Evolutionary conservation across 1,139 yeast species (phyloP).

Genomic region (Pichia sp.): DNA sequence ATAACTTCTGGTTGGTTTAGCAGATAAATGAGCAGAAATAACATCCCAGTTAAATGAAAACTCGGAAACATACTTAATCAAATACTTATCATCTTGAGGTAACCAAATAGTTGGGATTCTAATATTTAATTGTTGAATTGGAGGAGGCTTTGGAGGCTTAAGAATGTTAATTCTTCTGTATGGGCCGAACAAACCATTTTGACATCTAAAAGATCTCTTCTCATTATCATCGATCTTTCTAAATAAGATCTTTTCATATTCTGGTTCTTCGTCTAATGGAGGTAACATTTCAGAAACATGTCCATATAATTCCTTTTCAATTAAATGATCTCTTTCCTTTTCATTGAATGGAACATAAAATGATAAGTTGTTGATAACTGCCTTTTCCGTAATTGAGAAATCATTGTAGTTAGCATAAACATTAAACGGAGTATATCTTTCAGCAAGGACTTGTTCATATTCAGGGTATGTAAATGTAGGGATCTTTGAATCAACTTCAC

Average conservation of each 20-base stretch:
- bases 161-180: slow-evolving; percentile 61
- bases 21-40: slow-evolving; percentile 76
- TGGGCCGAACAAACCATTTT: slow-evolving; percentile 57
- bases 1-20: slow-evolving; percentile 63
- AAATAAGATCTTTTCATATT: slow-evolving; percentile 60
- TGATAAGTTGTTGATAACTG: slow-evolving; percentile 55
- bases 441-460: slow-evolving; percentile 18
- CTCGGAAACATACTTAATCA: slow-evolving; percentile 80
- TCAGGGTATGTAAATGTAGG: slow-evolving; percentile 35
- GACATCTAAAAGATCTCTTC: slow-evolving; percentile 36
- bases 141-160: slow-evolving; percentile 89
- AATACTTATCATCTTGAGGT: slow-evolving; percentile 84
- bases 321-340: slow-evolving; percentile 33
- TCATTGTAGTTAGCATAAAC: slow-evolving; percentile 50
- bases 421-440: slow-evolving; percentile 50
- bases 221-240: slow-evolving; percentile 46
- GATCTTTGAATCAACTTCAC: slow-evolving; percentile 13
- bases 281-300: slow-evolving; percentile 64
- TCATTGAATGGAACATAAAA: slow-evolving; percentile 51
- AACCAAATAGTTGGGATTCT: slow-evolving; percentile 95
- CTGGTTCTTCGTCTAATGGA: slow-evolving; percentile 55
- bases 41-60: slow-evolving; percentile 93
- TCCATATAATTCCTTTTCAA: slow-evolving; percentile 29
- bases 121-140: slow-evolving; percentile 69
- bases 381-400: slow-evolving; percentile 52